These are phyloP conservation scores for Cutaneotrichosporon cavernicola DNA, from an alignment of 1,284 basidiomycete genomes.

Conservation along the genomic window DNA sequence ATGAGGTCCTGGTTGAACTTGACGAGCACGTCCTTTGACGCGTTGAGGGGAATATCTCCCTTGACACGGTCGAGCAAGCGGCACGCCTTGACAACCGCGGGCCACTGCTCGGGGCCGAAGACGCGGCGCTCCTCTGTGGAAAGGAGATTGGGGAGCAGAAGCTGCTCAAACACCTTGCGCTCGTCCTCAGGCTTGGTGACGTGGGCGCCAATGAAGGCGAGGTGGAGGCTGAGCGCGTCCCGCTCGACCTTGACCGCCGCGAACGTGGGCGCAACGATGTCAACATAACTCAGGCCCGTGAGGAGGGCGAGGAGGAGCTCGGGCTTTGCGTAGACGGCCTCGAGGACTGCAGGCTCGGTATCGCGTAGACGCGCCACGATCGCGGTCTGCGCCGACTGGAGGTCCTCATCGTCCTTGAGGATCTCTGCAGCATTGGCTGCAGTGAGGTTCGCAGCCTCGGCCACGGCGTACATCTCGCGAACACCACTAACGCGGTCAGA, in stretches of 20 bases:
- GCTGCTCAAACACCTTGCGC: slow-evolving; percentile 59
- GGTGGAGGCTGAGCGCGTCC: slow-evolving; percentile 59
- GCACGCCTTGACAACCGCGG: slow-evolving; percentile 16
- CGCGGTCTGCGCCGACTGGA: slow-evolving; percentile 39
- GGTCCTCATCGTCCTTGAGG: slow-evolving; percentile 26
- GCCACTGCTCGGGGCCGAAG: slow-evolving; percentile 65
- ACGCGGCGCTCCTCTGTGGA: slow-evolving; percentile 68
- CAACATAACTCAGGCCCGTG: slow-evolving; percentile 56
- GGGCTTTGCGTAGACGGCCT: slow-evolving; percentile 64
- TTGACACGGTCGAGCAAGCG: slow-evolving; percentile 19
- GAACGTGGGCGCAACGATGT: slow-evolving; percentile 57
- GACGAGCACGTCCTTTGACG: slow-evolving; percentile 14
- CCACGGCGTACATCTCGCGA: slow-evolving; percentile 39
- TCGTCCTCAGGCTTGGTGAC: slow-evolving; percentile 54
- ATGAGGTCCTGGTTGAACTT: slow-evolving; percentile 23
- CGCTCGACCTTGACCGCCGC: slow-evolving; percentile 46
- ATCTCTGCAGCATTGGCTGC: slow-evolving; percentile 19
- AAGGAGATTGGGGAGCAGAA: slow-evolving; percentile 71
- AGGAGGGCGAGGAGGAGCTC: slow-evolving; percentile 57
- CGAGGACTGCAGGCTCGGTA: slow-evolving; percentile 61
- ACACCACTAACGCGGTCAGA: slow-evolving; percentile 50
- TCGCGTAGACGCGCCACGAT: slow-evolving; percentile 66
- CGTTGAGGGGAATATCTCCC: slow-evolving; percentile 10
- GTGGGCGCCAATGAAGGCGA: slow-evolving; percentile 62
- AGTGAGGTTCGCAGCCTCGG: slow-evolving; percentile 18